Base-by-base conservation (phyloP, 2,329 filamentous ascomycete genomes). In the Neurospora crassa region DNA sequence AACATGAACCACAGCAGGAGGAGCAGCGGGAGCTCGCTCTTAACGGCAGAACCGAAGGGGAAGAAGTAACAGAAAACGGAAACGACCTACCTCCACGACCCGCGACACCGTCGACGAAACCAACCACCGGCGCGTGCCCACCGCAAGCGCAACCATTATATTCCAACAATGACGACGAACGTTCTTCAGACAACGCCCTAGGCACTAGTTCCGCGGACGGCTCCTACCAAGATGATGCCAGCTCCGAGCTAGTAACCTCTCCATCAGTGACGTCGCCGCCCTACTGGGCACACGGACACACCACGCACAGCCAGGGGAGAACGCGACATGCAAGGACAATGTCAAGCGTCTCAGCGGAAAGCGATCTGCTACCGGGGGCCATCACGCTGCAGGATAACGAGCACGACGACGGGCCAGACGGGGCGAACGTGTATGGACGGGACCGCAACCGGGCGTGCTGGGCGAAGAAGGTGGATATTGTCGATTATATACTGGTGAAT, bases 371-470 rank as follows among this genome's bases (percentile, higher is more conserved):
- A 1, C 77, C 79, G 0, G 86, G 86, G 43, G 86, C 84, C 63
- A 91, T 91, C 75, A 88, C 84, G 8, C 80, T 91, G 72, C 86
- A 85, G 73, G 89, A 91, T 78, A 90, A 90, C 78, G 88, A 89
- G 74, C 83, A 82, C 42, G 84, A 82, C 72, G 84, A 84, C 67
- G 79, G 82, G 68, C 81, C 85, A 73, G 84, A 78, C 18, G 76
- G 79, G 18, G 70, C 72, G 69, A 74, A 74, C 67, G 47, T 73
- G 11, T 74, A 75, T 68, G 75, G 76, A 43, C 78, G 75, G n/a
- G 77, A 84, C 69, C 81, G 84, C 72, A 87, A 87, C 77, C 84
- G 82, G 72, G 87, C 87, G 14, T 91, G 88, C 79, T 91, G 89
- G 89, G 89, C 89, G 40, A 86, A 84, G 80, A 89, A 87, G 77